A percentile compares a stretch with the other conserved stretches of the same genome.
Conservation (phyloP, 2,329 filamentous ascomycete genomes). For the Zasmidium cellare region DNA sequence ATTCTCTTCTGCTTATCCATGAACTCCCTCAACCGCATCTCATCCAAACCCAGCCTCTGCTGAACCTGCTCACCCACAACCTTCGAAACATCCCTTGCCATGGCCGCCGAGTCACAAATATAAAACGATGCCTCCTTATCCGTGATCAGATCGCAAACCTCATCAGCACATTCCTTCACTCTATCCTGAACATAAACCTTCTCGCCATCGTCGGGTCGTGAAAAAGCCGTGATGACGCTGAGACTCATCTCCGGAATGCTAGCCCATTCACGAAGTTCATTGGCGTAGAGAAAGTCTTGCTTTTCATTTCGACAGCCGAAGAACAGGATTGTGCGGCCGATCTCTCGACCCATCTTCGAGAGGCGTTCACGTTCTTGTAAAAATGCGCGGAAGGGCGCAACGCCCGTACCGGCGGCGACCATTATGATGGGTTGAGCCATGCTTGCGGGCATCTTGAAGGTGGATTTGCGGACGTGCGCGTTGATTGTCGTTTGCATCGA, state of each 20-base stretch:
- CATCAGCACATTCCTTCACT: slow-evolving; percentile 34
- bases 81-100: slow-evolving; percentile 45
- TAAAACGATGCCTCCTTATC: slow-evolving; percentile 41
- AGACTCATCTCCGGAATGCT: slow-evolving; percentile 26
- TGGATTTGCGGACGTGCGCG: slow-evolving; percentile 43
- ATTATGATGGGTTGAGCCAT: slow-evolving; percentile 52
- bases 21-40: slow-evolving; percentile 19
- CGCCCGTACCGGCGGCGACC: slow-evolving; percentile 53
- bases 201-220: slow-evolving; percentile 20
- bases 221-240: slow-evolving; percentile 37
- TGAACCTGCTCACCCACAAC: slow-evolving; percentile 19
- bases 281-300: slow-evolving; percentile 35
- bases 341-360: slow-evolving; percentile 29
- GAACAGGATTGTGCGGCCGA: slow-evolving; percentile 33
- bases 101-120: slow-evolving; percentile 45
- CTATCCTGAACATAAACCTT: slow-evolving; percentile 43
- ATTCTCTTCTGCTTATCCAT: slow-evolving; percentile 26
- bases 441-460: slow-evolving; percentile 42
- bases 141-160: slow-evolving; percentile 33
- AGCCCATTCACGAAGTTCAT: slow-evolving; percentile 19
- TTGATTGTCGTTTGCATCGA: slow-evolving; percentile 13
- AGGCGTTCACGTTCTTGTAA: slow-evolving; percentile 43
- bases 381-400: slow-evolving; percentile 51
- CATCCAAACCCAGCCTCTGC: slow-evolving; percentile 13
- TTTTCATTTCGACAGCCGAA: slow-evolving; percentile 25